phyloP scores from a whole-genome alignment of 768 basidiomycete species.

The Austroboletus festivus region DNA sequence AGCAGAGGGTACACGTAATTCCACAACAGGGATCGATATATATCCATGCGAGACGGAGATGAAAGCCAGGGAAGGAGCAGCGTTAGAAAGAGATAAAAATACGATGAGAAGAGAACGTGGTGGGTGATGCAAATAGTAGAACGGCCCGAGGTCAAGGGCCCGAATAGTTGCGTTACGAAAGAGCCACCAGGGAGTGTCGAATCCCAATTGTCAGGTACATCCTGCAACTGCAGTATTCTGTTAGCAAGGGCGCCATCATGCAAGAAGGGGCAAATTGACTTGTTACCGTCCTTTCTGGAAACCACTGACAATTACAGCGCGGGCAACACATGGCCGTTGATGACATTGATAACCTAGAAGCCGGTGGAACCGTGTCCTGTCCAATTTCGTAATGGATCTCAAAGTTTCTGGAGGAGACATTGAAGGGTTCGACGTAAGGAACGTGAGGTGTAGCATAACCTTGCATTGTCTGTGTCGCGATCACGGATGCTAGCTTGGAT shows the following conservation, averaged over 20 bases:
- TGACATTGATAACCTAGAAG: conserved; percentile 27
- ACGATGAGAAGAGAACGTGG: background rate
- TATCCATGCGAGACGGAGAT: conserved; percentile 8
- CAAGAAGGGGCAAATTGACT: conserved; percentile 7
- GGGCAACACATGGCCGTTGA: conserved; percentile 18
- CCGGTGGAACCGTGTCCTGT: conserved; percentile 1
- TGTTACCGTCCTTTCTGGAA: conserved; percentile 27
- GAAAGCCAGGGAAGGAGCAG: conserved; percentile 15
- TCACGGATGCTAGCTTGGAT: conserved; percentile 28
- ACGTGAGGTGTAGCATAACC: conserved; percentile 1
- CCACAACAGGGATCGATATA: conserved; percentile 30
- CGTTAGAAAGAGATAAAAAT: background rate
- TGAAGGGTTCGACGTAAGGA: conserved; percentile 21
- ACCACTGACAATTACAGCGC: conserved; percentile 28
- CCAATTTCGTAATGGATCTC: conserved; percentile 1
- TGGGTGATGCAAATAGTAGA: background rate
- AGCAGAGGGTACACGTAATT: conserved; percentile 30
- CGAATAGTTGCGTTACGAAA: conserved; percentile 3
- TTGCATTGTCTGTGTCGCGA: conserved; percentile 24
- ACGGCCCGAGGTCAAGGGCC: conserved; percentile 14
- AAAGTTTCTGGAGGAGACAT: conserved; percentile 8
- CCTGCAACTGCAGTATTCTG: background rate
- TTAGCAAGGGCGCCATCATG: background rate
- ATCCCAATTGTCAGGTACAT: conserved; percentile 5
- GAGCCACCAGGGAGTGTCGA: background rate